Conservation (phyloP, 345 rosid species). For the Nephelium lappaceum region DNA sequence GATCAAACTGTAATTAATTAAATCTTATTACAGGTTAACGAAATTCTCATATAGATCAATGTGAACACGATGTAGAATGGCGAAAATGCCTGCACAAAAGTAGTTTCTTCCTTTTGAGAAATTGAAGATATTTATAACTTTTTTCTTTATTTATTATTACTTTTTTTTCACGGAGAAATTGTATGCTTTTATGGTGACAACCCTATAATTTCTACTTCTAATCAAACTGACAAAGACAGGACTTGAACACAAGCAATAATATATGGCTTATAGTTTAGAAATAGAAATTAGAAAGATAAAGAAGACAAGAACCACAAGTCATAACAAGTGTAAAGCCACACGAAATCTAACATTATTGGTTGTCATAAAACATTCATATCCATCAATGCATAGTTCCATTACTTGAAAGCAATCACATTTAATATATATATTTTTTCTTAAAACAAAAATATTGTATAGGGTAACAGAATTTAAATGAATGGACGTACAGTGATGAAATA, state of each 20-base stretch:
- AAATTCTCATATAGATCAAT: too few relatives aligned
- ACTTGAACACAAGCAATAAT: slow-evolving; percentile 14
- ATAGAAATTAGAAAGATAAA: slow-evolving; percentile 11
- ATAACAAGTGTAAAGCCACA: slow-evolving; percentile 28
- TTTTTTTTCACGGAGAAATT: not conserved
- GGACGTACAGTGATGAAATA: too few relatives aligned
- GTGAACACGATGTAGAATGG: not conserved
- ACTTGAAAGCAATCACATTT: slow-evolving; percentile 18
- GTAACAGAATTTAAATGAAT: not conserved
- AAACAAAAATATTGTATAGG: not conserved
- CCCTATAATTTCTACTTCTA: not conserved
- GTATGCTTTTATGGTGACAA: slow-evolving; percentile 15
- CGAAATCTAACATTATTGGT: slow-evolving; percentile 31
- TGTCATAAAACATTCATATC: not conserved
- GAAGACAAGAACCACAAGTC: slow-evolving; percentile 34
- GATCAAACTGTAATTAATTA: too few relatives aligned
- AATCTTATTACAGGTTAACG: too few relatives aligned
- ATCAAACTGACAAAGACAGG: slow-evolving; percentile 6
- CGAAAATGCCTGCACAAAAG: not conserved
- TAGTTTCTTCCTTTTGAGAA: not conserved
- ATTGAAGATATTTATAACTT: not conserved
- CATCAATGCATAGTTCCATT: slow-evolving; percentile 4
- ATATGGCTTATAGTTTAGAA: slow-evolving; percentile 12
- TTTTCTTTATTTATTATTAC: too few relatives aligned
- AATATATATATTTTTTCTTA: not conserved